Evolutionary conservation across 73 alveolate species (phyloP).

Genomic region (Paramecium caudatum): DNA sequence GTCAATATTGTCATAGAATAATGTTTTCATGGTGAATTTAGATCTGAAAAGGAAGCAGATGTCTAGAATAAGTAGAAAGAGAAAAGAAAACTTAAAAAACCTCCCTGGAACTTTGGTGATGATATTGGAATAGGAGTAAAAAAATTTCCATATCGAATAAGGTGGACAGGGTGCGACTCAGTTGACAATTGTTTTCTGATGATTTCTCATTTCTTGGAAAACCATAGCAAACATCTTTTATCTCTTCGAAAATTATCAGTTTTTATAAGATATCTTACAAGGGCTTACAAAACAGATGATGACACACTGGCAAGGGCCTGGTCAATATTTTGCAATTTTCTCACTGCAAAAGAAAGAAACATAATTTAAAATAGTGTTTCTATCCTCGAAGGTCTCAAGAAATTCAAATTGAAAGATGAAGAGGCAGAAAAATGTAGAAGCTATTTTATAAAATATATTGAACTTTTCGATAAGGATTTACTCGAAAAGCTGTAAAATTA

Average conservation of each 20-base stretch:
- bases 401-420: not conserved
- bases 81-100: not conserved
- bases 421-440: not conserved
- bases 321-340: constrained; percentile 15
- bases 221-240: constrained; percentile 19
- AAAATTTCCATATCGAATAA: constrained; percentile 47
- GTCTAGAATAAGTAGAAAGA: constrained; percentile 1
- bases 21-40: constrained; percentile 42
- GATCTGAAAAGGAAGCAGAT: constrained; percentile 7
- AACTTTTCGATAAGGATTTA: not conserved
- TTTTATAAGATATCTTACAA: constrained; percentile 10
- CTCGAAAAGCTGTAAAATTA: not conserved
- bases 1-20: not conserved
- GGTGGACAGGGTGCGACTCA: constrained; percentile 54
- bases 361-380: not conserved
- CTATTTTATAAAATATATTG: constrained; percentile 6
- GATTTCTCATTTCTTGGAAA: not conserved
- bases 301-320: not conserved
- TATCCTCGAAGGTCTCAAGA: not conserved
- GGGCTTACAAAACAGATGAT: constrained; percentile 1
- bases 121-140: constrained; percentile 59
- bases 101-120: constrained; percentile 40
- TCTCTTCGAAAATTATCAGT: constrained; percentile 1
- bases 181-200: not conserved
- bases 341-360: not conserved